phyloP scores from a whole-genome alignment of 1,284 basidiomycete genomes.

The Boletus mariae region DNA sequence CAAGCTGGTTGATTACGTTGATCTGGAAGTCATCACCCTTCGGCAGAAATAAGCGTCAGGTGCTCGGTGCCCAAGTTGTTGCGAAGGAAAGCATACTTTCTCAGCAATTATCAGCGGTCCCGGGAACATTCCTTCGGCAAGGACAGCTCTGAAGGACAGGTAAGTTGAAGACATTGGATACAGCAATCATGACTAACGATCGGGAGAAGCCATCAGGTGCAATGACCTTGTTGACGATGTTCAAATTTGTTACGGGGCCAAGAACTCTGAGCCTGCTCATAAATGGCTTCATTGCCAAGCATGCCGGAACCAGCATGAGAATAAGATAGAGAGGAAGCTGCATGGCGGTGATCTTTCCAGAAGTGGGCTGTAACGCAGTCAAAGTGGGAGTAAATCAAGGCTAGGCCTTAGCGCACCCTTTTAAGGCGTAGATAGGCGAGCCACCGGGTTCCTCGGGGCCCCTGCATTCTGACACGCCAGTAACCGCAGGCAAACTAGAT shows the following conservation, averaged over 20 bases:
- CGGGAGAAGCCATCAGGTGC: constrained; percentile 25
- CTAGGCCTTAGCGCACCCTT: not conserved
- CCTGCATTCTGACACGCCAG: not conserved
- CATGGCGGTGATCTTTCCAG: not conserved
- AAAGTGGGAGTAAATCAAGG: not conserved
- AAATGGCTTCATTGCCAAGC: not conserved
- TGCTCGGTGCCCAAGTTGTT: too few relatives aligned
- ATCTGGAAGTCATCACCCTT: constrained; percentile 31
- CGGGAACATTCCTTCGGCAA: constrained; percentile 29
- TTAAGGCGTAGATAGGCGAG: not conserved
- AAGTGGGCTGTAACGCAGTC: not conserved
- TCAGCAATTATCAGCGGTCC: constrained; percentile 33
- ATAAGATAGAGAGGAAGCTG: not conserved
- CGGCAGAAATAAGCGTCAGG: not conserved
- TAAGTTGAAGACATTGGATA: not conserved
- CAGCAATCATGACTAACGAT: constrained; percentile 11
- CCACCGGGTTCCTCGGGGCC: not conserved
- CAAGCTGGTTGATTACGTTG: constrained; percentile 33
- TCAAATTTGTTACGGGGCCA: constrained; percentile 3
- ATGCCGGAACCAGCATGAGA: not conserved
- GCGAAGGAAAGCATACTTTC: constrained; percentile 19
- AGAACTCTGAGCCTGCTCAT: constrained; percentile 5
- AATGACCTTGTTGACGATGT: constrained; percentile 2
- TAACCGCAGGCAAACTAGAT: not conserved
- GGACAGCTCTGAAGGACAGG: constrained; percentile 12